Evolutionary conservation across 306 rosid species (phyloP), one percentile per base, ranked within the genome.

Genomic region (Betula pendula): DNA sequence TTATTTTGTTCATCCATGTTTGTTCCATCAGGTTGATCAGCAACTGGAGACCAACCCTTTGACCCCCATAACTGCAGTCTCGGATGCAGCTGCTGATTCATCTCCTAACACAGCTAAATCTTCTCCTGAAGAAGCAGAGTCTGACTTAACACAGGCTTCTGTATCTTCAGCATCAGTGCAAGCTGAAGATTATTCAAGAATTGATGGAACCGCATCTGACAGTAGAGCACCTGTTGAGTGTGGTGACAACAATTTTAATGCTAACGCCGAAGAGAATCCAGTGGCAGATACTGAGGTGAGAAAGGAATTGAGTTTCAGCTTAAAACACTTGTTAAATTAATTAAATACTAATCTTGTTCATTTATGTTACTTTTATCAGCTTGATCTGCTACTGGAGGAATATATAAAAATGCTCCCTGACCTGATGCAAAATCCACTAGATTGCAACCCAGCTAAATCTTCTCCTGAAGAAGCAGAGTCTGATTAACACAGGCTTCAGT

Each of bases 51-150:
- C 2, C 33, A 24, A 56, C 16, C 5, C n/a, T 56, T 56, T 10
- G 15, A 20, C 63, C 2, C 2, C 6, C 25, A 9, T 13, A 10
- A 56, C 63, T 56, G 0, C 27, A 56, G 13, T 27, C 2, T 0
- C 63, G 0, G 0, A 0, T 56, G 9, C 31, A 24, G 15, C 63
- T 1, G 29, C 88, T 25, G 68, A 40, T 62, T 86, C 94, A 11
- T 80, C 88, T 74, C 84, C 89, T n/a, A 31, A 73, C 20, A 45
- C 80, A 35, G 82, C 59, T 42, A 82, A 80, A 62, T 85, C 80
- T 72, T 89, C 94, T 75, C 87, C 87, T 3, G 91, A 77, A 55
- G 97, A 91, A 43, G 68, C 75, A 20, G 81, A 81, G 48, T 88
- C 91, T 71, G 88, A 79, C 71, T 73, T 52, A 2, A 86, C 76